Base-by-base conservation (phyloP, 2,329 filamentous ascomycete species). In the Coleophoma crateriformis region DNA sequence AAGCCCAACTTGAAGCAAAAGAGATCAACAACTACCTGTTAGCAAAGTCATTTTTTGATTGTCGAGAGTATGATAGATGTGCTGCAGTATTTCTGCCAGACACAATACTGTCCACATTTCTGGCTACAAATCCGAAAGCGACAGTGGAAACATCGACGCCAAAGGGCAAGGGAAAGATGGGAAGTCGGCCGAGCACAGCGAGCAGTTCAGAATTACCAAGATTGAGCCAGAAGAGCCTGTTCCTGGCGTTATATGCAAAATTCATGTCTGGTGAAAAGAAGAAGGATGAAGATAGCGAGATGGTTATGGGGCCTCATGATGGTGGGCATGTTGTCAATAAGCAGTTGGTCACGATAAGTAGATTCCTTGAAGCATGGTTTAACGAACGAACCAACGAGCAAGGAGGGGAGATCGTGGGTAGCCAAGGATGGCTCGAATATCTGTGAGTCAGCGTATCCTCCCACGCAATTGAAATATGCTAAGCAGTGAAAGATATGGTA, bases 221-320 rank as follows among this genome's bases (percentile, higher is more conserved):
- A 47, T 65, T 96, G 46, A 96, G 91, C 64, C 90, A 96, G 66
- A 95, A 92, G 69, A 90, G 92, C 47, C 70, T 97, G 17, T 99
- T 99, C 63, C 76, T 99, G 11, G 87, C 90, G 0, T 74, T 97
- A 4, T 99, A 99, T 62, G 89, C 94, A 41, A 95, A 92, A 64
- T 90, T 91, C 64, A 81, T 97, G 55, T 87, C 91, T 0, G 94
- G 94, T 1, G 94, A 99, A 74, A 96, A 97, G 74, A 84, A 89
- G 56, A 96, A 92, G 68, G 89, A 96, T 61, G 94, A 99, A 68
- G 92, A 97, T 50, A 90, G 88, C 19, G 94, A 99, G 70, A 96
- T 96, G 87, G 88, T 99, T 46, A 82, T 97, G 69, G 94, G 94
- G 0, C 92, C 94, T 1, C 85, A 91, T 51, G 94, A 99, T 68